Conservation (phyloP, 305 asterid genomes). For the Ilex paraguariensis region DNA sequence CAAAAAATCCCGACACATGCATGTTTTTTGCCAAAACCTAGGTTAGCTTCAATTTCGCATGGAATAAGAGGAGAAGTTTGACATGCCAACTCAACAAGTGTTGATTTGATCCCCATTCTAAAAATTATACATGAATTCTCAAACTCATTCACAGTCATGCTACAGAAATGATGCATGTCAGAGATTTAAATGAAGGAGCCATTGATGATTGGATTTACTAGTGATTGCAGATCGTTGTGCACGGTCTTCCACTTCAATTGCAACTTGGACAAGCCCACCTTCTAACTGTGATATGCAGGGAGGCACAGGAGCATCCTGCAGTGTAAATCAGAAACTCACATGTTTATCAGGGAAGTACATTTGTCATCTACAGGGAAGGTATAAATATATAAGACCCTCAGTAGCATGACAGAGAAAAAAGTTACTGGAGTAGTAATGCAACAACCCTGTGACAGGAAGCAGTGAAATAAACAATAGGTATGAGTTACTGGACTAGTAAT, state of each 20-base stretch:
- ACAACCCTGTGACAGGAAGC: not conserved
- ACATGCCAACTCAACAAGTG: too few relatives aligned
- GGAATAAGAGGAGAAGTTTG: too few relatives aligned
- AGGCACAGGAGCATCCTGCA: slow-evolving; percentile 99
- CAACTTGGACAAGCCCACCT: slow-evolving; percentile 98
- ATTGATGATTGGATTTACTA: slow-evolving; percentile 40
- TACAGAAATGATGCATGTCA: too few relatives aligned
- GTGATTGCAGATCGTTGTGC: slow-evolving; percentile 94
- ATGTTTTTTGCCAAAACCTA: too few relatives aligned
- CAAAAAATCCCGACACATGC: too few relatives aligned
- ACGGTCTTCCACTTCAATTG: slow-evolving; percentile 98
- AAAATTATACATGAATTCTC: too few relatives aligned
- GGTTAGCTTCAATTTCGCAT: too few relatives aligned
- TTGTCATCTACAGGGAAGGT: not conserved
- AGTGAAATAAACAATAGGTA: too few relatives aligned
- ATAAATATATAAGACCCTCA: not conserved
- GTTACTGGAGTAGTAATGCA: not conserved
- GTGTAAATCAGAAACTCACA: slow-evolving; percentile 13
- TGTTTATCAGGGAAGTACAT: not conserved
- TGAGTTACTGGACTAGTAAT: not conserved
- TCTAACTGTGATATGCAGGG: slow-evolving; percentile 97
- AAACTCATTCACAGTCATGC: too few relatives aligned
- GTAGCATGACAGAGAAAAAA: not conserved
- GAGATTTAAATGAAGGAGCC: not conserved
- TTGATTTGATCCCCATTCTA: too few relatives aligned